Evolutionary conservation across 352 stramenopile genomes (phyloP).

Genomic region (Phytophthora hybrid): DNA sequence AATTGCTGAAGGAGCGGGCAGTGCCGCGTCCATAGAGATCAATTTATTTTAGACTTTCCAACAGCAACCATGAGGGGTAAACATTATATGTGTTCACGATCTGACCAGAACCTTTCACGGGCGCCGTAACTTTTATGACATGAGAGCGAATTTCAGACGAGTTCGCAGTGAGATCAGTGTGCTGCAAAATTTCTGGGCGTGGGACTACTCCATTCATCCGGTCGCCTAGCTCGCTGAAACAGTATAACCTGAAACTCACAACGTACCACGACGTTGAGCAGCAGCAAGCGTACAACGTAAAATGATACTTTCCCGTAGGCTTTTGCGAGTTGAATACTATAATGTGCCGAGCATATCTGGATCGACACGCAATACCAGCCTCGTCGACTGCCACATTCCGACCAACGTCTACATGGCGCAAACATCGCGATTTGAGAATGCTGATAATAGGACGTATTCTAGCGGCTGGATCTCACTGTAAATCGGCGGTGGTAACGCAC

Average conservation of each 20-base stretch:
- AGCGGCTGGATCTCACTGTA: no score
- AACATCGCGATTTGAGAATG: no score
- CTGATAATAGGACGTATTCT: no score
- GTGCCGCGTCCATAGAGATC: conserved; percentile 31
- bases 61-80: conserved; percentile 40
- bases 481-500: no score
- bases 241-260: neutral
- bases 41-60: conserved; percentile 30
- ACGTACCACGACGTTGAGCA: no score
- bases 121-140: conserved; percentile 36
- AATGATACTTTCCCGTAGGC: no score
- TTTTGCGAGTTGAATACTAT: no score
- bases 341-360: no score
- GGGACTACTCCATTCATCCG: neutral
- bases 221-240: neutral
- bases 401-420: no score
- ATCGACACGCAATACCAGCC: no score
- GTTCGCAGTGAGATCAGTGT: neutral
- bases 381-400: no score
- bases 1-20: conserved; percentile 18
- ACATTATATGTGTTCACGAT: conserved; percentile 23
- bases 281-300: no score
- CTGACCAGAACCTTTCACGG: conserved; percentile 17
- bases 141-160: conserved; percentile 19
- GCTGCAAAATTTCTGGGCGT: neutral